phyloP scores from a whole-genome alignment of 108 stramenopile genomes.

The Cylindrotheca fusiformis region DNA sequence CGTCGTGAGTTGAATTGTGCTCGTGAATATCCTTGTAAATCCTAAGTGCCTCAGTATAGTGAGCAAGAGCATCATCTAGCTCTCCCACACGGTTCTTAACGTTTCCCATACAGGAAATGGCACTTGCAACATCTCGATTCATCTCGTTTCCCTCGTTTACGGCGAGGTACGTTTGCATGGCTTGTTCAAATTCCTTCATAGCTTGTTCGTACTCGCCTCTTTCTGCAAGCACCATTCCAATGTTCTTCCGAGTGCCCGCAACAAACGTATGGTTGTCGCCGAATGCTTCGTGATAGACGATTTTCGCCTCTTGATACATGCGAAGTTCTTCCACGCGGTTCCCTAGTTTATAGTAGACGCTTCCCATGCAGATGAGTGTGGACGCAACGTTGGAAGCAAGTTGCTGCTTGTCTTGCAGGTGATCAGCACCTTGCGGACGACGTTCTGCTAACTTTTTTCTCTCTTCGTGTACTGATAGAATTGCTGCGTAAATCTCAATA shows the following conservation, averaged over 20 bases:
- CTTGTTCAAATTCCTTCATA: slow-evolving; percentile 63
- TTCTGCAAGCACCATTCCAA: slow-evolving; percentile 83
- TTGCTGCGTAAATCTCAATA: slow-evolving; percentile 55
- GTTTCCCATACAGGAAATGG: slow-evolving; percentile 81
- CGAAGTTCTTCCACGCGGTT: slow-evolving; percentile 63
- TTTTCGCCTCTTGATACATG: slow-evolving; percentile 65
- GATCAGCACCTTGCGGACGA: neutral
- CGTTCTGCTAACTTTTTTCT: neutral
- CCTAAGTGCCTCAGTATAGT: slow-evolving; percentile 62
- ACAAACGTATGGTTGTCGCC: slow-evolving; percentile 68
- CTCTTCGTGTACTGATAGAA: slow-evolving; percentile 49
- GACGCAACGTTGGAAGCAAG: slow-evolving; percentile 52
- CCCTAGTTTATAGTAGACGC: slow-evolving; percentile 73
- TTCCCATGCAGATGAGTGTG: slow-evolving; percentile 71
- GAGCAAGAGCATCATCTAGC: slow-evolving; percentile 60
- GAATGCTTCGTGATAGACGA: slow-evolving; percentile 50
- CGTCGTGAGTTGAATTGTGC: slow-evolving; percentile 5
- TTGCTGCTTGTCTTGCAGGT: slow-evolving; percentile 8
- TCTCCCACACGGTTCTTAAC: slow-evolving; percentile 76
- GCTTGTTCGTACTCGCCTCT: slow-evolving; percentile 66
- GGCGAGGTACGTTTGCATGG: slow-evolving; percentile 50
- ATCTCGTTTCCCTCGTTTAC: slow-evolving; percentile 41
- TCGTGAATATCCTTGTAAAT: slow-evolving; percentile 60
- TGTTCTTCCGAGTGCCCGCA: slow-evolving; percentile 79
- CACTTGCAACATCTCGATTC: slow-evolving; percentile 77